Evolutionary conservation across 2,329 filamentous ascomycete genomes (phyloP), one percentile per base, ranked within the genome.

Genomic region (Claviceps sorghi): DNA sequence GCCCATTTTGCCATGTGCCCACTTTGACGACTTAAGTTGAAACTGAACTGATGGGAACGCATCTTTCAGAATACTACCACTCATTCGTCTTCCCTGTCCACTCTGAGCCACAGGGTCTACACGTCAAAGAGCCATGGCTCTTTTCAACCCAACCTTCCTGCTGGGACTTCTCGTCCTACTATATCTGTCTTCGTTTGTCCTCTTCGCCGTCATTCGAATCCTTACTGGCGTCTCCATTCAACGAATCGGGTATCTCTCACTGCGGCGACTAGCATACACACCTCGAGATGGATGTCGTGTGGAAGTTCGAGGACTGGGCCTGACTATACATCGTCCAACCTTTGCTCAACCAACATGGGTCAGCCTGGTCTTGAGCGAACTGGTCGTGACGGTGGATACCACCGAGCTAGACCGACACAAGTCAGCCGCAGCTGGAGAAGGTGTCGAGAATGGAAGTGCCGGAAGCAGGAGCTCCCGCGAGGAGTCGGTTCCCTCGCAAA

Each of bases 321-420:
- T 98, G 60, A 85, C 87, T 53, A 69, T 97, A 57, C 93, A 98
- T 69, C 83, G 90, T 4, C 93, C 93, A 13, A 97, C 93, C 6
- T 97, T 98, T 69, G 88, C 91, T 47, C 89, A 97, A 66, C 93
- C 93, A 45, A 97, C 94, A 56, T 97, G 91, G 89, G 73, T 95
- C 60, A 97, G 90, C 65, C 76, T 98, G 49, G 86, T 93, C 9
- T 70, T 98, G 54, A 87, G 82, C 61, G 93, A 96, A 64, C 73
- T 96, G 49, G 86, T 83, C 49, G 76, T 98, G 49, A 94, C 88
- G 0, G 67, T 97, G 44, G 88, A 98, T 64, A 72, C 89, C 46
- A 77, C 79, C 55, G 77, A 80, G 48, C 68, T 93, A 43, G 78
- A 79, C 58, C 70, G 70, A 29, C 72, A 71, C 51, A 77, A 74